A percentile compares a stretch with the other conserved stretches of the same genome.
phyloP scores from a whole-genome alignment of 176 grass and related monocot genomes.

The Olyra latifolia region DNA sequence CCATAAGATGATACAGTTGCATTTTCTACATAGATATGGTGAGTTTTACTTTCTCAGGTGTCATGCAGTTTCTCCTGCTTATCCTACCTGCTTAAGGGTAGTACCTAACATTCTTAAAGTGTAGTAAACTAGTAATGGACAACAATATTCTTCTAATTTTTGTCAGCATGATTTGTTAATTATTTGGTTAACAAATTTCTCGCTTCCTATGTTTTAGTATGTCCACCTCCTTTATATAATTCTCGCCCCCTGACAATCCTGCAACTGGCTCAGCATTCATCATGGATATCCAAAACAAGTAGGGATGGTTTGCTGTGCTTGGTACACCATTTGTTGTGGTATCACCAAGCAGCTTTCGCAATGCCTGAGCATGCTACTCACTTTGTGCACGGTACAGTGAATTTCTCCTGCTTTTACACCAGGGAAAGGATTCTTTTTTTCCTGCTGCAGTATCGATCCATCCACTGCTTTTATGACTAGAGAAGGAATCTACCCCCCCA shows the following conservation, averaged over 20 bases:
- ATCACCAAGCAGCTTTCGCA: slow-evolving; percentile 17
- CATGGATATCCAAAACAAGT: slow-evolving; percentile 27
- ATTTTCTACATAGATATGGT: slow-evolving; percentile 15
- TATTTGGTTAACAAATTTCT: background rate
- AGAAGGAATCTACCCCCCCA: background rate
- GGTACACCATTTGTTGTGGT: background rate
- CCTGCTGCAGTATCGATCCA: slow-evolving; percentile 10
- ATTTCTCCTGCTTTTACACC: background rate
- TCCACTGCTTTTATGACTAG: slow-evolving; percentile 27
- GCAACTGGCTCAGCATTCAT: slow-evolving; percentile 2
- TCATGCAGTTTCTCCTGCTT: background rate
- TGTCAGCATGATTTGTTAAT: background rate
- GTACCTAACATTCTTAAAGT: background rate
- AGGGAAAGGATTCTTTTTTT: slow-evolving; percentile 16
- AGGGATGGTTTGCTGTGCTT: background rate
- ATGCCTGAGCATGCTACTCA: slow-evolving; percentile 17
- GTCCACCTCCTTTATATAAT: slow-evolving; percentile 3
- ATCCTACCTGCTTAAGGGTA: background rate
- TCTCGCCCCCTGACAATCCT: slow-evolving; percentile 1
- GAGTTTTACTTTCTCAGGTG: slow-evolving; percentile 15
- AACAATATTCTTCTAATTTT: background rate
- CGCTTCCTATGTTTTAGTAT: background rate
- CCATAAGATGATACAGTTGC: background rate
- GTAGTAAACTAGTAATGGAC: background rate
- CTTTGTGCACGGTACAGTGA: slow-evolving; percentile 27